Conservation (phyloP, 2,329 filamentous ascomycete species). For the Mycocentrospora acerina region DNA sequence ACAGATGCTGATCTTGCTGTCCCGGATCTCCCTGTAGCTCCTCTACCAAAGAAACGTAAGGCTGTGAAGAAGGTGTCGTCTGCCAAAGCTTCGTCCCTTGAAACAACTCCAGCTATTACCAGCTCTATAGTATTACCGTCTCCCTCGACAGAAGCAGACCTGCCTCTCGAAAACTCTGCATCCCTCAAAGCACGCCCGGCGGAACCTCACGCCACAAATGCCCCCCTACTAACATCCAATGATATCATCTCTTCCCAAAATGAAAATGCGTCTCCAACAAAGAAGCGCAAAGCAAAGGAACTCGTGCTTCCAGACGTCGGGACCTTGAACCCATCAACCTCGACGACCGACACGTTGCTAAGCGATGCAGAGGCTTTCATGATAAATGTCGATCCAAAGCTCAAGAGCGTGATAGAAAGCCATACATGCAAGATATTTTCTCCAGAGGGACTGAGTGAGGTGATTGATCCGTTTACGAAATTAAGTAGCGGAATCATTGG, state of each 20-base stretch:
- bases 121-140: constrained; percentile 47
- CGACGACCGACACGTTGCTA: constrained; percentile 72
- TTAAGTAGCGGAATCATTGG: constrained; percentile 88
- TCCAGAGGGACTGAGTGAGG: constrained; percentile 76
- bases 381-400: constrained; percentile 68
- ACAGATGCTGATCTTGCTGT: constrained; percentile 11
- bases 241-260: constrained; percentile 49
- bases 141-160: constrained; percentile 9
- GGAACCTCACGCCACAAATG: constrained; percentile 66
- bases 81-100: constrained; percentile 27
- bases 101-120: constrained; percentile 53
- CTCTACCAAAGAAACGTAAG: constrained; percentile 33
- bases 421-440: constrained; percentile 80
- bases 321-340: constrained; percentile 40
- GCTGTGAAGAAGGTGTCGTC: constrained; percentile 13
- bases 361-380: constrained; percentile 75
- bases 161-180: constrained; percentile 27
- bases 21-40: constrained; percentile 29
- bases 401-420: constrained; percentile 70
- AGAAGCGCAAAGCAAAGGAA: constrained; percentile 46
- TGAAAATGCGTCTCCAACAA: constrained; percentile 33
- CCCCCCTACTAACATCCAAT: constrained; percentile 69
- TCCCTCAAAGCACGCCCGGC: constrained; percentile 55
- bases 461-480: constrained; percentile 83
- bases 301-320: constrained; percentile 41